These are phyloP conservation scores for Blumeria graminis DNA, from an alignment of 2,329 filamentous ascomycete species.

Conservation along the genomic window DNA sequence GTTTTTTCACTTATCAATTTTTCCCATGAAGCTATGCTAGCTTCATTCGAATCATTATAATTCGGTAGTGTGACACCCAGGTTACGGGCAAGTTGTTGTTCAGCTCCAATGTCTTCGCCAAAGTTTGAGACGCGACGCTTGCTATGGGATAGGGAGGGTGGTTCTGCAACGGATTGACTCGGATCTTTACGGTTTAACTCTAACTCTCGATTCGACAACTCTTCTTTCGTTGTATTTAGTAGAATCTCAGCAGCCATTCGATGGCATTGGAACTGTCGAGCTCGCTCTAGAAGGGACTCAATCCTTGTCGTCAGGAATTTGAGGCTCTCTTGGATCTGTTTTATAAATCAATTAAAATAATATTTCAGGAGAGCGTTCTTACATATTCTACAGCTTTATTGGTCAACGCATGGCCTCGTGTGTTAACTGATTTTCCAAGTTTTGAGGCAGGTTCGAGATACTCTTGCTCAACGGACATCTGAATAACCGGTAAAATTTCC, in stretches of 20 bases:
- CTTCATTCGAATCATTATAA: conserved; percentile 11
- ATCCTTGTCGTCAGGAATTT: conserved; percentile 26
- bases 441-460: conserved; percentile 34
- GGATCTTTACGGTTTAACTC: neutral
- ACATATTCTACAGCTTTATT: conserved; percentile 27
- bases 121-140: conserved; percentile 12
- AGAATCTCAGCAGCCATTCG: conserved; percentile 19
- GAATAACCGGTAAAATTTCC: conserved; percentile 43
- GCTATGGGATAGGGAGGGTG: neutral
- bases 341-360: neutral
- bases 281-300: conserved; percentile 18
- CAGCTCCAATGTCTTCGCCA: conserved; percentile 17
- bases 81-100: conserved; percentile 21
- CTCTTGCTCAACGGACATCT: conserved; percentile 47
- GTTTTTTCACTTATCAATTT: conserved; percentile 17
- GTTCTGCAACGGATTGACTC: neutral
- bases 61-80: conserved; percentile 22
- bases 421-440: conserved; percentile 20
- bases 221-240: conserved; percentile 20
- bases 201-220: conserved; percentile 15
- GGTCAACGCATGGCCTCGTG: conserved; percentile 21
- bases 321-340: conserved; percentile 28
- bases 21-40: conserved; percentile 11
- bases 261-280: conserved; percentile 23
- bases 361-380: conserved; percentile 8